phyloP scores from a whole-genome alignment of 2,329 filamentous ascomycete species.

The Gliomastix tumulicola region DNA sequence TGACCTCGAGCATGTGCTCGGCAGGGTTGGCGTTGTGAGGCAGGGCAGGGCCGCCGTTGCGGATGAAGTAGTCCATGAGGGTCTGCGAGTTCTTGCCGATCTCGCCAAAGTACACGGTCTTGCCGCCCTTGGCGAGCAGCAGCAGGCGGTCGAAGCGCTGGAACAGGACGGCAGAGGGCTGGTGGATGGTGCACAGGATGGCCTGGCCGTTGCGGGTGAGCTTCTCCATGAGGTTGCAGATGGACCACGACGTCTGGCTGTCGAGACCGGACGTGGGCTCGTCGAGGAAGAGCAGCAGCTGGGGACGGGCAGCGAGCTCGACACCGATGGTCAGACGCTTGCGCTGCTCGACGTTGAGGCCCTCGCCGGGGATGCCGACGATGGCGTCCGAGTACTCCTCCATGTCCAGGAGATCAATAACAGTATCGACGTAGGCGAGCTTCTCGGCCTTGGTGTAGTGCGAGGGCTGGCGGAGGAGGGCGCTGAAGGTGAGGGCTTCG shows the following conservation, averaged over 20 bases:
- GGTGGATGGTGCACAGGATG: slow-evolving; percentile 43
- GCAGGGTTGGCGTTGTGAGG: slow-evolving; percentile 52
- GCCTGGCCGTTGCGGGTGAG: slow-evolving; percentile 41
- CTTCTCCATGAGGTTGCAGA: slow-evolving; percentile 60
- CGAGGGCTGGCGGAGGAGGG: slow-evolving; percentile 75
- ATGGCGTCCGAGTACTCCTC: slow-evolving; percentile 43
- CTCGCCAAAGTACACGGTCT: slow-evolving; percentile 61
- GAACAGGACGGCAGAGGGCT: slow-evolving; percentile 33
- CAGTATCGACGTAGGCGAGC: slow-evolving; percentile 69
- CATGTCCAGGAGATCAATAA: slow-evolving; percentile 44
- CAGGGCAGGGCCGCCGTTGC: slow-evolving; percentile 43
- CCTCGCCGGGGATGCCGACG: slow-evolving; percentile 30
- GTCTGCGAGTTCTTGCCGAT: slow-evolving; percentile 47
- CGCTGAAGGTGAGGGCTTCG: slow-evolving; percentile 81
- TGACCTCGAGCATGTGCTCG: slow-evolving; percentile 56
- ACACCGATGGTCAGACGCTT: slow-evolving; percentile 85
- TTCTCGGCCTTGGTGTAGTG: slow-evolving; percentile 70
- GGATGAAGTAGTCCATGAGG: slow-evolving; percentile 52
- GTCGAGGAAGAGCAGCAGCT: slow-evolving; percentile 83
- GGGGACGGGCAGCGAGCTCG: slow-evolving; percentile 86
- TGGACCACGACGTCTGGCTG: slow-evolving; percentile 80
- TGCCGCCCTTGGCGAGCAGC: slow-evolving; percentile 44
- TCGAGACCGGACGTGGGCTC: slow-evolving; percentile 93
- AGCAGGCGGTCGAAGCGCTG: slow-evolving; percentile 48
- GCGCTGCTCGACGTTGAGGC: slow-evolving; percentile 34